Evolutionary conservation across 164 flowering plant genomes (phyloP).

Genomic region (Paratinospora sagittata): DNA sequence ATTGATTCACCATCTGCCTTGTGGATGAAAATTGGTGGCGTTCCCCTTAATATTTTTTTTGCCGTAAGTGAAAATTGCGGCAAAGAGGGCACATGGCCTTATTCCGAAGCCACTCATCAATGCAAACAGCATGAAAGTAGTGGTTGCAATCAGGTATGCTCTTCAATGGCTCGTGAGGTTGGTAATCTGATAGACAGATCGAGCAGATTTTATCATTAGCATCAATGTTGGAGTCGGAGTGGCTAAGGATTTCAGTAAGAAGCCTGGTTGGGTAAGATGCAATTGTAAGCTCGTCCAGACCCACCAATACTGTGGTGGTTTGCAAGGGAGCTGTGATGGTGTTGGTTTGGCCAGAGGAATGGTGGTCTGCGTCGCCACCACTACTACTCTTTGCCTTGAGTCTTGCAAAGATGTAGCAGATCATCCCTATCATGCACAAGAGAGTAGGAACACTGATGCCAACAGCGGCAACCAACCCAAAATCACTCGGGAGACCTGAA

Average conservation of each 20-base stretch:
- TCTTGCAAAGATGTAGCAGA: neutral
- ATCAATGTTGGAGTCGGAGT: too few relatives aligned
- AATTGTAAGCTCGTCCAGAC: neutral
- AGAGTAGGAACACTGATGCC: neutral
- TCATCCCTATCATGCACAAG: neutral
- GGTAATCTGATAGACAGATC: conserved; percentile 46
- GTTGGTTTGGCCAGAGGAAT: neutral
- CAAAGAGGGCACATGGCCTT: too few relatives aligned
- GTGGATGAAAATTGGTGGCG: too few relatives aligned
- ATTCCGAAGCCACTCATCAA: too few relatives aligned
- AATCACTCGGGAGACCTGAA: neutral
- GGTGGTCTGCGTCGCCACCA: neutral
- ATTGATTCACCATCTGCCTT: too few relatives aligned
- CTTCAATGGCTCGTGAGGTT: conserved; percentile 31
- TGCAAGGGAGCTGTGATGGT: neutral
- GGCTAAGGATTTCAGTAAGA: too few relatives aligned
- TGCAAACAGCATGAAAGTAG: too few relatives aligned
- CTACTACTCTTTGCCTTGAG: neutral
- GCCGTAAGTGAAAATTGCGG: too few relatives aligned
- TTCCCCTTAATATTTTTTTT: too few relatives aligned
- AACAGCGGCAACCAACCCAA: neutral
- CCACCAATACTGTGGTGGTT: neutral
- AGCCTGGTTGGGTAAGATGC: too few relatives aligned
- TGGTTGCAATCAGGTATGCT: conserved; percentile 50
- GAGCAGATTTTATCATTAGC: conserved; percentile 37